Evolutionary conservation across 2,329 filamentous ascomycete genomes (phyloP).

Genomic region (Aspergillus unguis): DNA sequence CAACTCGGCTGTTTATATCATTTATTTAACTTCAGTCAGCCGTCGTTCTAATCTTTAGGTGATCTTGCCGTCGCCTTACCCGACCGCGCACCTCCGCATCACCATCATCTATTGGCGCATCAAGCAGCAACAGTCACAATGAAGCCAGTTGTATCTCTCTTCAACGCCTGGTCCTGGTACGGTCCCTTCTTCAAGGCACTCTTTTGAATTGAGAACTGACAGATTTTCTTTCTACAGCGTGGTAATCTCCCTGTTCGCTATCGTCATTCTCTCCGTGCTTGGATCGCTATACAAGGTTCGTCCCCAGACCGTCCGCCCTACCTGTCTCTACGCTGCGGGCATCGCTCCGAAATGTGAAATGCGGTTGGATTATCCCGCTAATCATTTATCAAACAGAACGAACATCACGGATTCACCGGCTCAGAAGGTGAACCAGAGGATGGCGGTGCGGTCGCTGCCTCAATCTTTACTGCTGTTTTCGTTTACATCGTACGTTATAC

Average conservation of each 20-base stretch:
- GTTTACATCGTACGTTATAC: slow-evolving; percentile 74
- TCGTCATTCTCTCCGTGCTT: slow-evolving; percentile 62
- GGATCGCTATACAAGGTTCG: slow-evolving; percentile 70
- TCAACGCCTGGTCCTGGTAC: slow-evolving; percentile 95
- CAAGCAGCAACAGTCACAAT: slow-evolving; percentile 53
- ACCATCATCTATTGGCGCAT: not conserved
- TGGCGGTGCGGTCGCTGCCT: slow-evolving; percentile 72
- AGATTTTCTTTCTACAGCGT: slow-evolving; percentile 54
- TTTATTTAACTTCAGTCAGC: not conserved
- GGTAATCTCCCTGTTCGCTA: slow-evolving; percentile 62
- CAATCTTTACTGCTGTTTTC: slow-evolving; percentile 81
- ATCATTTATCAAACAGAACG: slow-evolving; percentile 40
- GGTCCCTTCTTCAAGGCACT: slow-evolving; percentile 28
- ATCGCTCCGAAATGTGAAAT: not conserved
- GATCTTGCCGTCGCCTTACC: not conserved
- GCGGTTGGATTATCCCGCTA: too few species aligned
- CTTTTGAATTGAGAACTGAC: slow-evolving; percentile 18
- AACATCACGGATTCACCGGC: slow-evolving; percentile 81
- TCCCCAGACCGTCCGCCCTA: slow-evolving; percentile 11
- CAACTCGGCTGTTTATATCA: too few species aligned
- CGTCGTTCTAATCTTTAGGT: not conserved
- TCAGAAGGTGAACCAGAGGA: slow-evolving; percentile 66
- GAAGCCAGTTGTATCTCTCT: slow-evolving; percentile 90
- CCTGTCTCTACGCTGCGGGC: not conserved
- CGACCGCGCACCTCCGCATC: not conserved